Evolutionary conservation across 1,139 yeast species (phyloP).

Genomic region (Geotrichum restrictum): DNA sequence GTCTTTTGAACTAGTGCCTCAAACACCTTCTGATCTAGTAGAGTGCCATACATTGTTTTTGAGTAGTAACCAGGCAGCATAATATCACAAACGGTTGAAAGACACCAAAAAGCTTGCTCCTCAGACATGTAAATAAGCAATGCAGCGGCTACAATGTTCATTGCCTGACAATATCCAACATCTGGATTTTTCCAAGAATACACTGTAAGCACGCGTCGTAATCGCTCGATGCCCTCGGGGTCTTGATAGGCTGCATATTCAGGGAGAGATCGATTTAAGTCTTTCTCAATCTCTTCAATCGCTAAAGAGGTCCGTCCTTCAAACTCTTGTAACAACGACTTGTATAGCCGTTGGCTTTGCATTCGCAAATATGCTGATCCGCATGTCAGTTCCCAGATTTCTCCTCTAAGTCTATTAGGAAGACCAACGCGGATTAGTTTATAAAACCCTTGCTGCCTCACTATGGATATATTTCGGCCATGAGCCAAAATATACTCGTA

Average conservation of each 20-base stretch:
- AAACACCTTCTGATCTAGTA: constrained; percentile 88
- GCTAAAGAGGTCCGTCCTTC: constrained; percentile 69
- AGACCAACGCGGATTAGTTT: constrained; percentile 83
- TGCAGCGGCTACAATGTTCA: constrained; percentile 97
- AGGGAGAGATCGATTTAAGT: constrained; percentile 86
- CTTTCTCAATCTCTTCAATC: constrained; percentile 94
- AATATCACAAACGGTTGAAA: constrained; percentile 75
- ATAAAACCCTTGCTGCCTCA: constrained; percentile 72
- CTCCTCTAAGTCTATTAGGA: constrained; percentile 90
- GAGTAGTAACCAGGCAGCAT: constrained; percentile 95
- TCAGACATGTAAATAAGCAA: constrained; percentile 89
- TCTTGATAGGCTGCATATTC: constrained; percentile 93
- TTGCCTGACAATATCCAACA: constrained; percentile 97
- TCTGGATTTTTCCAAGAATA: constrained; percentile 97
- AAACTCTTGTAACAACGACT: constrained; percentile 54
- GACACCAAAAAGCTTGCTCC: constrained; percentile 96
- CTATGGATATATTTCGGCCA: constrained; percentile 77
- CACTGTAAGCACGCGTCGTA: constrained; percentile 84
- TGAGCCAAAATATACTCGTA: constrained; percentile 78
- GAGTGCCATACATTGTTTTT: constrained; percentile 94
- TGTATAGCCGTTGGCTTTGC: constrained; percentile 59
- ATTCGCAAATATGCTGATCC: constrained; percentile 80
- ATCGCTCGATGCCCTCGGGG: constrained; percentile 75
- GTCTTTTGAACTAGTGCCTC: constrained; percentile 86
- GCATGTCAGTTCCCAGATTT: constrained; percentile 87